phyloP scores from a whole-genome alignment of 2,329 filamentous ascomycete genomes.

The Colletotrichum navitas region DNA sequence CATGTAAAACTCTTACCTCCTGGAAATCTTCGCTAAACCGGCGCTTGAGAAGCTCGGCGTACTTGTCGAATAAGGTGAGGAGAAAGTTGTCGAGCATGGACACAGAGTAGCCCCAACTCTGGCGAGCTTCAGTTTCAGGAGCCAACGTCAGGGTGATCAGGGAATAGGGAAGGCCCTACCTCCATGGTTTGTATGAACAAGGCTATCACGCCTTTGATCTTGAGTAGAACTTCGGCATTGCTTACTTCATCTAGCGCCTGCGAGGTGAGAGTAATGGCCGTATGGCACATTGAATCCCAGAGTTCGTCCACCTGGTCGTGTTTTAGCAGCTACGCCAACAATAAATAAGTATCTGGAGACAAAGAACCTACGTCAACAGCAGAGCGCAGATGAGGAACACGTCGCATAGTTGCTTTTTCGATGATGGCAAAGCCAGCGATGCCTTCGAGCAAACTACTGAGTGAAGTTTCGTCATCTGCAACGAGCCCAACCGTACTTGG shows the following conservation, averaged over 20 bases:
- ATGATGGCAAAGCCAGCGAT: conserved; percentile 98
- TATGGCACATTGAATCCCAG: conserved; percentile 98
- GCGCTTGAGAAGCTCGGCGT: conserved; percentile 89
- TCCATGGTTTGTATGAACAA: conserved; percentile 99
- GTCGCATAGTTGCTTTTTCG: conserved; percentile 92
- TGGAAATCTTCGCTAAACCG: conserved; percentile 97
- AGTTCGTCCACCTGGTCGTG: conserved; percentile 86
- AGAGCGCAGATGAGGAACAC: conserved; percentile 84
- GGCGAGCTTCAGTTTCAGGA: conserved; percentile 37
- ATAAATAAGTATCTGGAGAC: conserved; percentile 6
- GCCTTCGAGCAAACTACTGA: conserved; percentile 93
- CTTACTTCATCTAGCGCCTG: conserved; percentile 83
- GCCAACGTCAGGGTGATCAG: not conserved
- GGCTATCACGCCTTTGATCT: conserved; percentile 92
- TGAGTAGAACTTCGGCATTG: conserved; percentile 90
- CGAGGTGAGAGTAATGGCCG: conserved; percentile 84
- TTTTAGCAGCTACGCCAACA: conserved; percentile 15
- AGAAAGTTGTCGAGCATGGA: conserved; percentile 85
- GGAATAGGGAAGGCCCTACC: conserved; percentile 59
- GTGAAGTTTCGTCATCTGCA: conserved; percentile 84
- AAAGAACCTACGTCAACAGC: conserved; percentile 77
- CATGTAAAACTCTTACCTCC: conserved; percentile 68
- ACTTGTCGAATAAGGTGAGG: conserved; percentile 92
- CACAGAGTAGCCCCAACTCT: conserved; percentile 93
- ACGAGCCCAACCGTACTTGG: conserved; percentile 81